phyloP scores from a whole-genome alignment of 176 grass and related monocot genomes.

The Ananas comosus region DNA sequence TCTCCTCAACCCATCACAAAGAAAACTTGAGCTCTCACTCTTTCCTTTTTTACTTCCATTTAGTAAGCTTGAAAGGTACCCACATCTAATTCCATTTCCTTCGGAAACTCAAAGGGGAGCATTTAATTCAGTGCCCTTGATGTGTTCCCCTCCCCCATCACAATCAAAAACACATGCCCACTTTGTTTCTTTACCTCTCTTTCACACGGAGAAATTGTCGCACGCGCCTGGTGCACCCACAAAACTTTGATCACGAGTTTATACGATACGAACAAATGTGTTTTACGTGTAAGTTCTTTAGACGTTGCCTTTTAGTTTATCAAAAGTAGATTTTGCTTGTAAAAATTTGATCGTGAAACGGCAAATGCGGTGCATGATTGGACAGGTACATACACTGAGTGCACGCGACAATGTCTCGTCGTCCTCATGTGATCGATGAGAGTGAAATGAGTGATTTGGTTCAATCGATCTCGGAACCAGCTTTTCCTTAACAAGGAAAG shows the following conservation, averaged over 20 bases:
- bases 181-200: slow-evolving; percentile 16
- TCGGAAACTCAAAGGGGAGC: slow-evolving; percentile 30
- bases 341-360: too few species aligned
- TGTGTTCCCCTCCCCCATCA: slow-evolving; percentile 12
- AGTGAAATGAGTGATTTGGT: neutral
- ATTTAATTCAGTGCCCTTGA: slow-evolving; percentile 81
- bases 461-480: slow-evolving; percentile 12
- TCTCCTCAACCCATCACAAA: neutral
- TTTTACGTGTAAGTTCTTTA: neutral
- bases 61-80: slow-evolving; percentile 27
- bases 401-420: neutral
- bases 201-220: slow-evolving; percentile 1
- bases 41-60: slow-evolving; percentile 3
- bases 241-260: slow-evolving; percentile 9
- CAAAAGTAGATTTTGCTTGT: too few species aligned
- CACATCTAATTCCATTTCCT: slow-evolving; percentile 25
- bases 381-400: neutral
- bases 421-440: neutral
- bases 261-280: neutral
- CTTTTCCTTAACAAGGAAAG: slow-evolving; percentile 32
- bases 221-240: neutral
- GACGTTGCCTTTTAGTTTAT: neutral
- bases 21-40: neutral
- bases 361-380: too few species aligned
- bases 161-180: slow-evolving; percentile 45